phyloP scores from a whole-genome alignment of 441 rosid species.

The Populus hybrid region DNA sequence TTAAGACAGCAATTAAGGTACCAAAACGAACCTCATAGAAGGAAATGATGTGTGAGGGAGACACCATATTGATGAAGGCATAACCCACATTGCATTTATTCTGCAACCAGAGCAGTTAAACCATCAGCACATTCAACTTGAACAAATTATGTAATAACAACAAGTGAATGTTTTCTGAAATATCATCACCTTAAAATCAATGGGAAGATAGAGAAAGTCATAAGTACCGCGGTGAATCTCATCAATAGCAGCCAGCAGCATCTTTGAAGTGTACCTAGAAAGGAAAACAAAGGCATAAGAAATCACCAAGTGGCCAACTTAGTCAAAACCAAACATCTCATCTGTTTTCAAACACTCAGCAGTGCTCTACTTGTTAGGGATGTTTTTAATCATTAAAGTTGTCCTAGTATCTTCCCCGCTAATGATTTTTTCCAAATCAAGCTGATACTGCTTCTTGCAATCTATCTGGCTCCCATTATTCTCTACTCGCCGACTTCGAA shows the following conservation, averaged over 20 bases:
- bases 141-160: background rate
- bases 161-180: background rate
- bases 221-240: slow-evolving; percentile 81
- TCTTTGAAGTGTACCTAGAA: slow-evolving; percentile 88
- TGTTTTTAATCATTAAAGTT: slow-evolving; percentile 97
- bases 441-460: slow-evolving; percentile 86
- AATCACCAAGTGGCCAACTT: background rate
- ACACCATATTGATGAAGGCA: slow-evolving; percentile 95
- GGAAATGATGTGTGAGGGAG: slow-evolving; percentile 76
- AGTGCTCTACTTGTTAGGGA: slow-evolving; percentile 85
- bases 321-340: background rate
- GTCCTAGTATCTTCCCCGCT: slow-evolving; percentile 84
- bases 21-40: slow-evolving; percentile 67
- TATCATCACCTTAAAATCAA: slow-evolving; percentile 83
- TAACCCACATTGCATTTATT: slow-evolving; percentile 99
- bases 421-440: slow-evolving; percentile 82
- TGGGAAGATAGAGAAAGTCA: slow-evolving; percentile 90
- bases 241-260: slow-evolving; percentile 94
- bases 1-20: background rate
- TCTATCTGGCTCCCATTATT: slow-evolving; percentile 63
- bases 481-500: slow-evolving; percentile 65
- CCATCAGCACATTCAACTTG: background rate
- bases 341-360: slow-evolving; percentile 1
- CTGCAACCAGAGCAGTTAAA: slow-evolving; percentile 41
- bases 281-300: slow-evolving; percentile 11